Base-by-base conservation (phyloP, 1,284 basidiomycete species). In the Ceratobasidium papillatum region DNA sequence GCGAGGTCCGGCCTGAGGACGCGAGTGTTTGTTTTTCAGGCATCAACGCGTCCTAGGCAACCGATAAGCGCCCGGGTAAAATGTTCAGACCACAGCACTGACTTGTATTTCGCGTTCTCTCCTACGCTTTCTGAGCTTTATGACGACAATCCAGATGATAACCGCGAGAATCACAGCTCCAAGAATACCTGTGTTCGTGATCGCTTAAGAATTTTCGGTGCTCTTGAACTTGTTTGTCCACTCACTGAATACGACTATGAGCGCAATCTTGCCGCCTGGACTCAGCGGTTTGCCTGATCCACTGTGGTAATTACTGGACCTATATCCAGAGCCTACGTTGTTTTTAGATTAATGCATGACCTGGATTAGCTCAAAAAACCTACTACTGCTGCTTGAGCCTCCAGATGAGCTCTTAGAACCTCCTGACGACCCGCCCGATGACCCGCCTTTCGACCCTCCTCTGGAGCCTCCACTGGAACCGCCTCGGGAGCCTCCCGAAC, bases 401-500 rank as follows among this genome's bases (percentile, higher is more conserved):
- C 34, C 34, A 38, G 56, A 51, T 51, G 49, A 54, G 17, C 52
- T 32, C 25, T 54, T 54, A 12, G 52, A 54, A 32, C 52, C 52
- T n/a, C n/a, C n/a, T n/a, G n/a, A n/a, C n/a, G n/a, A n/a, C 11
- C 54, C n/a, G 51, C 54, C 32, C 54, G 54, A 58, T 12, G 58
- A 62, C 14, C 59, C 36, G 32, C 36, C 36, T 30, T 32, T 41
- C 30, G 66, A 69, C 5, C 52, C 66, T 9, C 52, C 38, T 32
- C n/a, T 22, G n/a, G 47, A 69, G n/a, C 66, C 52, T 22, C 58
- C 58, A 9, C 58, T 38, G 11, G 54, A 59, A 22, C 68, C 68
- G 27, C 68, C 56, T 22, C 56, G 54, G 7, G 68, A 32, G 0
- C 68, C 68, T 3, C 68, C 68, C 4, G 56, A 71, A 19, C 68